phyloP scores from a whole-genome alignment of 176 grass and related monocot species.

The Triticum dicoccoides region DNA sequence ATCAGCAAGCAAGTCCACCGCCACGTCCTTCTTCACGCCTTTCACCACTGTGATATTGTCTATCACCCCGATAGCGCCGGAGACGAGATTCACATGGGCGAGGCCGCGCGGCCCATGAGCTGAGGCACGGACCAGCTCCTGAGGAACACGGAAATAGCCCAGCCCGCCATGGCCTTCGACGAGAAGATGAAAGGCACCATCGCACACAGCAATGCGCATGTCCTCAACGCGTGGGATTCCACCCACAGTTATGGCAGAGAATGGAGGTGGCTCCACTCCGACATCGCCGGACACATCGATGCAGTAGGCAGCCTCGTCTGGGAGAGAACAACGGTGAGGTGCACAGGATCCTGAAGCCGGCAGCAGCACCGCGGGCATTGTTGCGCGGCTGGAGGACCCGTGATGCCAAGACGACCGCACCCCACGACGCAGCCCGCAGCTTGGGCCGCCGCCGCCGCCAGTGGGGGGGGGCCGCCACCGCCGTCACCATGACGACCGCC shows the following conservation, averaged over 20 bases:
- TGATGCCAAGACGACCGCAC: too few relatives aligned
- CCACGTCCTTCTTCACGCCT: background rate
- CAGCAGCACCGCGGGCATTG: too few relatives aligned
- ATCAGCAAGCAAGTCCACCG: background rate
- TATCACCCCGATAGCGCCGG: background rate
- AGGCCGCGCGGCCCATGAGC: background rate
- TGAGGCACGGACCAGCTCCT: background rate
- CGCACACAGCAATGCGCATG: background rate
- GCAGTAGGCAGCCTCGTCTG: background rate
- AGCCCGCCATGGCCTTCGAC: background rate
- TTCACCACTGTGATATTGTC: background rate
- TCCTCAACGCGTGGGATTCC: background rate
- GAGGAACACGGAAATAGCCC: background rate
- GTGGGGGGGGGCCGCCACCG: too few relatives aligned
- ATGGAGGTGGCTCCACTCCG: too few relatives aligned
- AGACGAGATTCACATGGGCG: background rate
- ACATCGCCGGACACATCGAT: background rate
- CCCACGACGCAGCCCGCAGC: too few relatives aligned
- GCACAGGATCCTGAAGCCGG: too few relatives aligned
- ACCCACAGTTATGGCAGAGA: background rate
- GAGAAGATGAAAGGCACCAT: background rate
- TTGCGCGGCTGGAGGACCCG: too few relatives aligned
- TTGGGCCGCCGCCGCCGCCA: background rate
- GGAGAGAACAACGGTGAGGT: too few relatives aligned
- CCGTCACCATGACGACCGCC: background rate